A percentile compares a stretch with the other conserved stretches of the same genome.
Conservation (phyloP, 2,329 filamentous ascomycete species). For the Leptographium procerum region DNA sequence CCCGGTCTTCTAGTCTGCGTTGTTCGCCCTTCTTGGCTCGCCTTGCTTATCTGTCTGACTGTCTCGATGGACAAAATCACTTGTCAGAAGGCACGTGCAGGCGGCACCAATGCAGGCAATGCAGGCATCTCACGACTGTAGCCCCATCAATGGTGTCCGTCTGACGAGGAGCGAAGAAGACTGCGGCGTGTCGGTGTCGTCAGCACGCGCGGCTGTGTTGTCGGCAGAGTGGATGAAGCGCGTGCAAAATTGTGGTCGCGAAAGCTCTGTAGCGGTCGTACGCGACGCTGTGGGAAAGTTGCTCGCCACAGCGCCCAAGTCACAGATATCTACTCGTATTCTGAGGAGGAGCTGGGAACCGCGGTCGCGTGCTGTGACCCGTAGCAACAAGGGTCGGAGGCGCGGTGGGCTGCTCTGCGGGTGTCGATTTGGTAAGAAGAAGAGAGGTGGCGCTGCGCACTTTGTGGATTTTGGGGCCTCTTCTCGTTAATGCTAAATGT, state of each 20-base stretch:
- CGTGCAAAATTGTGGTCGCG: background rate
- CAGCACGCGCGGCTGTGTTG: background rate
- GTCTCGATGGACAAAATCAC: no score
- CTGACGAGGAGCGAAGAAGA: background rate
- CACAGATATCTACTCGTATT: background rate
- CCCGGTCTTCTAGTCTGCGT: no score
- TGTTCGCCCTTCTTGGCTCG: background rate
- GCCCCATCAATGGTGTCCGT: background rate
- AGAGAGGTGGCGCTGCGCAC: background rate
- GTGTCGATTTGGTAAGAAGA: background rate
- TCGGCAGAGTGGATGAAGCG: background rate
- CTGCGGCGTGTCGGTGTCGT: background rate
- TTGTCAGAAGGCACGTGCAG: constrained; percentile 8
- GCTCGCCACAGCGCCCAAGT: background rate
- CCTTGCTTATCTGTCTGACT: background rate
- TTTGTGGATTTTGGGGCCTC: background rate
- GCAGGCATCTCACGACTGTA: constrained; percentile 9
- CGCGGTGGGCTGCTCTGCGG: background rate
- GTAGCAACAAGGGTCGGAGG: background rate
- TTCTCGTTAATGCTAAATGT: background rate
- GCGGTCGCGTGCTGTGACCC: background rate
- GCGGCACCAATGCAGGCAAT: constrained; percentile 2
- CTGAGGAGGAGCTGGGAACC: background rate
- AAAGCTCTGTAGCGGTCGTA: background rate
- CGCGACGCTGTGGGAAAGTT: background rate